Evolutionary conservation across 345 rosid species (phyloP), one percentile per base, ranked within the genome.

Genomic region (Eucalyptus pumila): DNA sequence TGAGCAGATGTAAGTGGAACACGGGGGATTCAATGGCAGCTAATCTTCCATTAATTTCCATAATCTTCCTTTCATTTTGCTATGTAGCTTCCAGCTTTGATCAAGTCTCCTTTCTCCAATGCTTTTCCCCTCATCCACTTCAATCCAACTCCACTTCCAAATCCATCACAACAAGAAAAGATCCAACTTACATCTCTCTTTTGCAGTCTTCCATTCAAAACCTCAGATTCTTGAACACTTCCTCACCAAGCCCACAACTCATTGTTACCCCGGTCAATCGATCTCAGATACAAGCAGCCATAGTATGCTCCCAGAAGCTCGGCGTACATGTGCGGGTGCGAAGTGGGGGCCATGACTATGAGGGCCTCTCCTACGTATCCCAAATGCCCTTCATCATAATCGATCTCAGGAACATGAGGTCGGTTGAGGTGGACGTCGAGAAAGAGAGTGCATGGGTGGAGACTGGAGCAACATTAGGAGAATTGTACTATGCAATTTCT

Each of bases 321-420:
- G 89, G 92, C 10, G 14, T 93, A 27, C 94, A 94, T 80, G 42
- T 94, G 12, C 91, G 95, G 87, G 89, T 94, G 26, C 93, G 96
- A 9, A 95, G 97, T 24, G 97, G 99, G 0, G 98, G 99, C 56
- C 98, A 95, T 87, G 96, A 95, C 88, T 95, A 92, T 67, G 97
- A 95, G 88, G 96, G 94, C 9, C 86, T 93, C 52, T 95, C 96
- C 24, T 96, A 93, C 72, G 94, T 93, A 24, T 95, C 96, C 6
- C 50, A 90, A 88, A 90, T 91, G 10, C 95, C 98, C 14, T 96
- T 95, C 88, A 69, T 94, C 32, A 9, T 96, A 26, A 45, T 94
- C 60, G 98, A 96, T 90, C 93, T 96, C 27, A 80, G 92, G 4
- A 93, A 88, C 87, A 90, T 96, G 11, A 94, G 99, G 24, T 89